Conservation (phyloP, 139 green algal genomes). For the Chlamydomonas schloesseri region DNA sequence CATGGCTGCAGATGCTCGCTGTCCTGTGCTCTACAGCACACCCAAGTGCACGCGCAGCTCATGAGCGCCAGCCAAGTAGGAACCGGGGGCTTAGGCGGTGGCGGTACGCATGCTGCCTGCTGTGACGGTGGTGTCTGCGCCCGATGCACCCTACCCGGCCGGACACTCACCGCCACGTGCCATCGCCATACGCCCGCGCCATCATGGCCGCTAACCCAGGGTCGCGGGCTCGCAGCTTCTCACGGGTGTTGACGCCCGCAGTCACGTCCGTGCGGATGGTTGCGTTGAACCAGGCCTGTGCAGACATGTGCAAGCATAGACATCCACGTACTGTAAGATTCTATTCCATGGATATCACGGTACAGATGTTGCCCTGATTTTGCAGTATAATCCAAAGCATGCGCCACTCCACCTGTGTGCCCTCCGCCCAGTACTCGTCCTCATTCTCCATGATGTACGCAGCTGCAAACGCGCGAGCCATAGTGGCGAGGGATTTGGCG, state of each 20-base stretch:
- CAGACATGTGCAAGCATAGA: no score
- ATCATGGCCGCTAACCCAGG: conserved; percentile 70
- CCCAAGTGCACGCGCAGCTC: no score
- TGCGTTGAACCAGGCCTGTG: conserved; percentile 82
- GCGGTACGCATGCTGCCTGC: no score
- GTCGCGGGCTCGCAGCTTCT: conserved; percentile 68
- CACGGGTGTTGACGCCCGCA: conserved; percentile 77
- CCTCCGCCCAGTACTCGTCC: conserved; percentile 88
- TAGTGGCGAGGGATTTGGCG: no score
- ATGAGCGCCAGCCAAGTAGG: no score
- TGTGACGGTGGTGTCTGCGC: neutral
- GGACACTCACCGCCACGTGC: conserved; percentile 47
- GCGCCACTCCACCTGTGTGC: conserved; percentile 54
- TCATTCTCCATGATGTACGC: conserved; percentile 78
- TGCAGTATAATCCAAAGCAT: no score
- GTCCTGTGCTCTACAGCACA: no score
- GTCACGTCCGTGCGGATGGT: conserved; percentile 79
- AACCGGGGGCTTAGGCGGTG: no score
- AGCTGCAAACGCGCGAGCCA: conserved; percentile 27
- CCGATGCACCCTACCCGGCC: neutral
- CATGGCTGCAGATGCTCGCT: no score
- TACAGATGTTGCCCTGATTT: no score
- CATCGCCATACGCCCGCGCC: conserved; percentile 63
- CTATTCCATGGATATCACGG: no score
- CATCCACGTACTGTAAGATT: no score